Conservation (phyloP, 768 basidiomycete species). For the Obba rivulosa region DNA sequence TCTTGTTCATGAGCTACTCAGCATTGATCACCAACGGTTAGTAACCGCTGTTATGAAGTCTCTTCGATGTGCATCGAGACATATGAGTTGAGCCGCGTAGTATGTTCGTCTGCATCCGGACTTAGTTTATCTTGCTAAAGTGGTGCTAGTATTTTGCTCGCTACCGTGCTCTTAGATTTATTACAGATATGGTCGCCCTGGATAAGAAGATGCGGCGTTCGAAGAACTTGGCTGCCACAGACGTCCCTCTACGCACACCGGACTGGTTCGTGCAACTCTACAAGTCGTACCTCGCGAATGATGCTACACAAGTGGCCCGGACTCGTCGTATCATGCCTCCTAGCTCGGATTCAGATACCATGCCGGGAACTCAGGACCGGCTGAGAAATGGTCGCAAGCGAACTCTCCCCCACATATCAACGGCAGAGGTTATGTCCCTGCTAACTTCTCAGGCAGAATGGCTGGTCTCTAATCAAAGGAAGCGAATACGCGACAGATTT, state of each 20-base stretch:
- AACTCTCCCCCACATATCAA: conserved; percentile 42
- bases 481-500: conserved; percentile 19
- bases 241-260: conserved; percentile 36
- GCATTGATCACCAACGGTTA: too few species aligned
- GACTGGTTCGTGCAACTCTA: conserved; percentile 47
- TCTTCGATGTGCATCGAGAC: conserved; percentile 40
- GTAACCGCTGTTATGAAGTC: conserved; percentile 40
- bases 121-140: too few species aligned
- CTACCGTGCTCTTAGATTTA: conserved; percentile 42
- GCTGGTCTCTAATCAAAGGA: conserved; percentile 46
- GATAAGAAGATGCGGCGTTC: conserved; percentile 21
- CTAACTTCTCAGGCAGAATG: conserved; percentile 57
- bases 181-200: conserved; percentile 37
- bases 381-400: conserved; percentile 27
- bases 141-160: conserved; percentile 38
- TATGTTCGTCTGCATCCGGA: not conserved
- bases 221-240: conserved; percentile 13
- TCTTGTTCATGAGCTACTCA: not conserved
- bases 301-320: conserved; percentile 11
- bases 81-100: conserved; percentile 35
- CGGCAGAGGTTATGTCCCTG: conserved; percentile 42
- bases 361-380: conserved; percentile 24
- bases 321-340: conserved; percentile 32
- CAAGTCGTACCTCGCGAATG: conserved; percentile 22
- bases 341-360: conserved; percentile 18